phyloP scores from a whole-genome alignment of 106 monocot species.

The Acorus calamus region DNA sequence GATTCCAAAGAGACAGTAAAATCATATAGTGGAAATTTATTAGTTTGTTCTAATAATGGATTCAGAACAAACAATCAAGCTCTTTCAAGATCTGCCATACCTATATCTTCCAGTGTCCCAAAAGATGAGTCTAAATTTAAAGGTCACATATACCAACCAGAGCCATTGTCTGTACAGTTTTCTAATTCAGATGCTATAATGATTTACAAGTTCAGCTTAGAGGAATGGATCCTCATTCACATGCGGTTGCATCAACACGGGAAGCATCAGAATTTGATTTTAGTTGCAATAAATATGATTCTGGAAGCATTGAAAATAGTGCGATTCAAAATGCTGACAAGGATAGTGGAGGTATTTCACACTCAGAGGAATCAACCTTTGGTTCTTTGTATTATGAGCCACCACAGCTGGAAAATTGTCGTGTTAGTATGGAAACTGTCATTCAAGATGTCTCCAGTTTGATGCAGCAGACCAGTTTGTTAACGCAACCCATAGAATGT shows the following conservation, averaged over 20 bases:
- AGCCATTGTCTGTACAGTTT: constrained; percentile 1
- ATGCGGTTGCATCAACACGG: constrained; percentile 6
- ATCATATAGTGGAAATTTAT: constrained; percentile 3
- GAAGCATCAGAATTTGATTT: constrained; percentile 12
- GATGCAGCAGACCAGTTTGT: not conserved
- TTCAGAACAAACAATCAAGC: constrained; percentile 1
- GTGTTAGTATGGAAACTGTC: constrained; percentile 13
- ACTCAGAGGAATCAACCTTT: constrained; percentile 2
- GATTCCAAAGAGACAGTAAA: constrained; percentile 22
- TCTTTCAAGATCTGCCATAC: constrained; percentile 7
- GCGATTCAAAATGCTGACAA: constrained; percentile 14
- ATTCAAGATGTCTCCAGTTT: constrained; percentile 7
- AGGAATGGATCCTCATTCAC: constrained; percentile 10
- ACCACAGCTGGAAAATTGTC: constrained; percentile 26
- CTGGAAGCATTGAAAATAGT: not conserved
- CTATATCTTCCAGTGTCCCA: constrained; percentile 2
- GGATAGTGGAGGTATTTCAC: not conserved
- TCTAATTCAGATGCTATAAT: constrained; percentile 12
- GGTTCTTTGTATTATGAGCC: constrained; percentile 50
- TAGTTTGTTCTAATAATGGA: constrained; percentile 16
- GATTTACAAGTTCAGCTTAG: not conserved
- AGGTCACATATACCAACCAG: constrained; percentile 5
- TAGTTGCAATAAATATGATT: constrained; percentile 7
- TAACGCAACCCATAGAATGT: constrained; percentile 10
- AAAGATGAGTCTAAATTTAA: constrained; percentile 9